Conservation (phyloP, 2,329 filamentous ascomycete genomes). For the Shiraia bambusicola region DNA sequence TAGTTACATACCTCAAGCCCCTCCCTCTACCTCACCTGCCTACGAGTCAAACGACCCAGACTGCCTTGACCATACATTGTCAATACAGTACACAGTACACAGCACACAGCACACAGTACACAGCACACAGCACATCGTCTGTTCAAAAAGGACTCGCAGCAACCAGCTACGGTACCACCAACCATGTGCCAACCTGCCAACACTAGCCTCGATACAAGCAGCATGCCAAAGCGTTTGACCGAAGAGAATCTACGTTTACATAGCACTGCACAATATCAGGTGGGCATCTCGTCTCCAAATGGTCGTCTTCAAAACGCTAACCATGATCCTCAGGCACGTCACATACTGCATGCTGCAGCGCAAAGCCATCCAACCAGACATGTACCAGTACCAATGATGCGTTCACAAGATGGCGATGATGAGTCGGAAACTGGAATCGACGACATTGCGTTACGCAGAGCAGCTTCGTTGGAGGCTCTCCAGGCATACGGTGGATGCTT, state of each 20-base stretch:
- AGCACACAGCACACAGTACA: no score
- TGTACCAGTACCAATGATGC: slow-evolving; percentile 12
- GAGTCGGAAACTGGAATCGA: slow-evolving; percentile 16
- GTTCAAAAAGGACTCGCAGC: no score
- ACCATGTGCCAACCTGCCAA: slow-evolving; percentile 15
- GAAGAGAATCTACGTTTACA: slow-evolving; percentile 38
- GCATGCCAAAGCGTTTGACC: slow-evolving; percentile 20
- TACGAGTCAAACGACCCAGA: neutral
- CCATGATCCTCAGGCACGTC: slow-evolving; percentile 5
- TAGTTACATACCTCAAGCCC: neutral
- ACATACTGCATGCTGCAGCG: slow-evolving; percentile 5
- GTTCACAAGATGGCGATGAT: slow-evolving; percentile 14
- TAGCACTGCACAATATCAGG: slow-evolving; percentile 26
- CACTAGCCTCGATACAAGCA: slow-evolving; percentile 10
- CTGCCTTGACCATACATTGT: neutral
- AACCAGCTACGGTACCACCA: no score
- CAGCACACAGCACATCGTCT: no score
- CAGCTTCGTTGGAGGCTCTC: slow-evolving; percentile 32
- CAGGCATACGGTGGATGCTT: slow-evolving; percentile 38
- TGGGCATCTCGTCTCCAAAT: slow-evolving; percentile 10
- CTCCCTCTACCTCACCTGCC: neutral
- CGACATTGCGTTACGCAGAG: slow-evolving; percentile 24
- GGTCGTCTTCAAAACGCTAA: slow-evolving; percentile 7
- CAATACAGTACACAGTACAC: neutral
- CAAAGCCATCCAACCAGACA: slow-evolving; percentile 15